Conservation (phyloP, 148 eudicot species). For the Arbutus unedo region DNA sequence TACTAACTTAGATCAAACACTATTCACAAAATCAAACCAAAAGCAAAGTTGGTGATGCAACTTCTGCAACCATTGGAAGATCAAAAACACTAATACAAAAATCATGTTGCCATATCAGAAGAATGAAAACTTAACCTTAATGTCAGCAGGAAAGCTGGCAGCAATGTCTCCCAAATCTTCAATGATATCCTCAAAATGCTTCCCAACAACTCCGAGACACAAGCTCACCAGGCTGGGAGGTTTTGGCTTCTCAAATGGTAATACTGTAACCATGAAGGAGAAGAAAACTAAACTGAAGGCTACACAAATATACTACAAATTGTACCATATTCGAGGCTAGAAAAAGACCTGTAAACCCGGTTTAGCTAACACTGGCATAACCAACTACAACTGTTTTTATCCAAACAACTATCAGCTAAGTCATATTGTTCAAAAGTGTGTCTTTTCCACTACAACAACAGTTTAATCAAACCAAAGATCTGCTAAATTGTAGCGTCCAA, state of each 20-base stretch:
- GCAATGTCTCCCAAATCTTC: constrained; percentile 65
- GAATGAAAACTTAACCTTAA: constrained; percentile 47
- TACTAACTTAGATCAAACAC: not conserved
- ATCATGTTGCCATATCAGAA: not conserved
- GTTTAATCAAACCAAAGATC: not conserved
- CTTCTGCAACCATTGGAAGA: not conserved
- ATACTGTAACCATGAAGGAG: constrained; percentile 31
- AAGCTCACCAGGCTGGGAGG: constrained; percentile 67
- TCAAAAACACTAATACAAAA: not conserved
- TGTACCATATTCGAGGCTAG: too few species aligned
- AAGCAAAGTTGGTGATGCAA: not conserved
- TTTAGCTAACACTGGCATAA: not conserved
- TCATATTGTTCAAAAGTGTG: not conserved
- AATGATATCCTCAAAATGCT: constrained; percentile 78
- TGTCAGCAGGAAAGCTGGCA: constrained; percentile 53
- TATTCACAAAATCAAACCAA: not conserved
- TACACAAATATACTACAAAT: not conserved
- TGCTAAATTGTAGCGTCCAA: not conserved
- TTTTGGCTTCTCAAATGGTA: constrained; percentile 36
- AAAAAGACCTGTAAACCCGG: not conserved
- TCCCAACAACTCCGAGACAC: constrained; percentile 69
- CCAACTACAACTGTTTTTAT: not conserved
- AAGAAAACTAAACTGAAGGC: not conserved
- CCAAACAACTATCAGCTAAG: not conserved
- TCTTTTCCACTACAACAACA: not conserved